Conservation (phyloP, 148 eudicot genomes). For the Rhododendron simsii region DNA sequence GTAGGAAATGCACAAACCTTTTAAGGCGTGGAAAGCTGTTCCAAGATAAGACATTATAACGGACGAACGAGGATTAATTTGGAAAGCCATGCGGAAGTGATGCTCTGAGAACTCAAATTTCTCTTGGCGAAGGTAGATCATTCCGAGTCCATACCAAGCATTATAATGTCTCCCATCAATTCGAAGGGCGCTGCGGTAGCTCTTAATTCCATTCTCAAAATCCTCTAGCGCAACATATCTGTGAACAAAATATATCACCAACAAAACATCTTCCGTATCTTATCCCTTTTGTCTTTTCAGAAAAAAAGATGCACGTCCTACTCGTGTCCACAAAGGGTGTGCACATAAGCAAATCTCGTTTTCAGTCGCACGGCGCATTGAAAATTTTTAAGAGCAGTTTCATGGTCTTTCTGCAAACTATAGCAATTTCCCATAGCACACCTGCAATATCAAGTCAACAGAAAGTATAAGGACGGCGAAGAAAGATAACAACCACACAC, state of each 20-base stretch:
- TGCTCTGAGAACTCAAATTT: constrained; percentile 95
- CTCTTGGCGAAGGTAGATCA: constrained; percentile 95
- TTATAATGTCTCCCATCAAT: constrained; percentile 92
- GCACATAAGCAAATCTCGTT: constrained; percentile 82
- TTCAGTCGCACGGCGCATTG: constrained; percentile 84
- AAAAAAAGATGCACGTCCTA: constrained; percentile 21
- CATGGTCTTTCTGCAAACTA: constrained; percentile 97
- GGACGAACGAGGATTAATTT: constrained; percentile 80
- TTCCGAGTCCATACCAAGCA: constrained; percentile 99
- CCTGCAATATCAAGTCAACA: constrained; percentile 43
- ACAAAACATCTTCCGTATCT: background rate
- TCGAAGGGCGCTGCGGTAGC: constrained; percentile 79
- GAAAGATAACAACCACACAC: background rate
- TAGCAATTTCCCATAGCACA: constrained; percentile 99
- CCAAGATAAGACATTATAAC: constrained; percentile 97
- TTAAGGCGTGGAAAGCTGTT: constrained; percentile 83
- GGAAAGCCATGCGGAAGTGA: constrained; percentile 75
- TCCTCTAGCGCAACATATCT: constrained; percentile 88
- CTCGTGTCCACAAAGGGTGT: constrained; percentile 98
- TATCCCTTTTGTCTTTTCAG: background rate
- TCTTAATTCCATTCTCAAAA: constrained; percentile 80
- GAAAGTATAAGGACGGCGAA: background rate
- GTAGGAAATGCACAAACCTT: constrained; percentile 45
- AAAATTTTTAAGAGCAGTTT: constrained; percentile 88
- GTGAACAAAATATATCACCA: constrained; percentile 1